These are phyloP conservation scores for Cladophialophora chaetospira DNA, from an alignment of 2,329 filamentous ascomycete genomes.

Conservation along the genomic window DNA sequence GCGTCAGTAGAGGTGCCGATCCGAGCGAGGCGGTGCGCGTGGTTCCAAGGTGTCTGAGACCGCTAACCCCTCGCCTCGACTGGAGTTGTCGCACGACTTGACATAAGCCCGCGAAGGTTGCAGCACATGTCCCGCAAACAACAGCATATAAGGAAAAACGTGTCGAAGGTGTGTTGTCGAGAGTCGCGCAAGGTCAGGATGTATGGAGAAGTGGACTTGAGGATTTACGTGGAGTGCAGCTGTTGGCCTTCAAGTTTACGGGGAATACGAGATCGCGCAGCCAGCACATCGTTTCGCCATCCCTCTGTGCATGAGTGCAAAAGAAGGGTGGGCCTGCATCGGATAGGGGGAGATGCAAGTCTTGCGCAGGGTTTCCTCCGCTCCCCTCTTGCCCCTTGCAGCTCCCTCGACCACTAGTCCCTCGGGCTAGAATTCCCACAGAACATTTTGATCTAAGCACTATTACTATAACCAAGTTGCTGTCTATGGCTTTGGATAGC, in stretches of 20 bases:
- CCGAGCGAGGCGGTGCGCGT: conserved; percentile 7
- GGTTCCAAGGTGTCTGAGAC: conserved; percentile 26
- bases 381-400: conserved; percentile 1
- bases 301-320: not conserved
- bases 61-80: conserved; percentile 15
- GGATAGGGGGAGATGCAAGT: conserved; percentile 13
- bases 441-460: not conserved
- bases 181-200: too few relatives aligned
- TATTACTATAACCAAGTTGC: too few relatives aligned
- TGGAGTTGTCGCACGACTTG: conserved; percentile 27
- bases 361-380: not conserved
- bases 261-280: not conserved
- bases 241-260: conserved; percentile 1
- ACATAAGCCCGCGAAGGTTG: conserved; percentile 9
- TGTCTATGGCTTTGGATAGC: too few relatives aligned
- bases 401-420: conserved; percentile 8
- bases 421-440: not conserved
- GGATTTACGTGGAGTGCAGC: conserved; percentile 1
- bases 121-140: conserved; percentile 18
- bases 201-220: not conserved
- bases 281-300: not conserved
- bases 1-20: not conserved
- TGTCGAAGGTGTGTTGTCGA: not conserved
- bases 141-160: not conserved
- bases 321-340: not conserved